Base-by-base conservation (phyloP, 805 yeast species). In the Yarrowia osloensis region DNA sequence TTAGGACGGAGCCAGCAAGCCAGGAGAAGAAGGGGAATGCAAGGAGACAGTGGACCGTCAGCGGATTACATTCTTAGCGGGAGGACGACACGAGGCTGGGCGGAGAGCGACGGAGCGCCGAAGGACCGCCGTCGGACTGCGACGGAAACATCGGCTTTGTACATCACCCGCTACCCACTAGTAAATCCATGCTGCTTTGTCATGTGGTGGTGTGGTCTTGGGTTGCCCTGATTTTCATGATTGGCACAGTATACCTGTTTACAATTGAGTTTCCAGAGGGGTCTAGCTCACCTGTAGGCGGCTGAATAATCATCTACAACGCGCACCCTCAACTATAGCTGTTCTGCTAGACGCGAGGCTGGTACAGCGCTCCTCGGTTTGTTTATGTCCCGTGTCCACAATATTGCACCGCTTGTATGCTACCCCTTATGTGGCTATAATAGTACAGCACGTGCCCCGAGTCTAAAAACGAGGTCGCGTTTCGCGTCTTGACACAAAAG, bases 401-500 rank as follows among this genome's bases (percentile, higher is more conserved):
- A 22, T 13, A 12, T 3, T 9, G 21, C 33, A 46, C 19, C 3
- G 19, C 21, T 21, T 9, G 9, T 21, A 12, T 21, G 15, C 17
- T 11, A 5, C 39, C 39, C 39, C 55, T 29, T n/a, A 29, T 50
- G 55, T 50, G 57, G 57, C 57, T 50, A 50, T 33, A 49, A 15
- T 50, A 50, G 57, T 50, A 50, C 57, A 50, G 57, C 57, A 50
- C 57, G 57, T 50, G 57, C 57, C 57, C 15, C 40, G 44, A 54
- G 44, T 35, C 62, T 35, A 50, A 33, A 49, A 9, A 5, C 9
- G 12, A 15, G 17, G 62, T 54, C 62, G 62, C 62, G 62, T 54
- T 54, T 37, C 62, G 62, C 62, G 62, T 54, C 62, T 35, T 54
- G 62, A 54, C 62, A 37, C 62, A 54, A 54, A 37, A 35, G 31